phyloP scores from a whole-genome alignment of 768 basidiomycete species.

The Hypholoma sublateritium region DNA sequence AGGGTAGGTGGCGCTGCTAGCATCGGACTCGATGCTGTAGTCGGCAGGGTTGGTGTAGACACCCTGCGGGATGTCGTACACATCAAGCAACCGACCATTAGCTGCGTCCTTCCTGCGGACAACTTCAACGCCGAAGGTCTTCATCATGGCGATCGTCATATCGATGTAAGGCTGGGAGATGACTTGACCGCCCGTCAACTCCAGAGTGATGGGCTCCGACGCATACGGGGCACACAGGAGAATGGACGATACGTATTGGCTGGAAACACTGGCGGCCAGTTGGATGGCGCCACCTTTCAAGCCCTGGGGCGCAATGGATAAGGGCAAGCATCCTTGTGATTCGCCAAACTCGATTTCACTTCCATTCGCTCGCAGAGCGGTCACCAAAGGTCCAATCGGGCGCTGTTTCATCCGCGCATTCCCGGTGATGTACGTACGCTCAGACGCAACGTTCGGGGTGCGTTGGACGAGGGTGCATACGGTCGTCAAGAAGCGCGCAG shows the following conservation, averaged over 20 bases:
- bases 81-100: conserved; percentile 60
- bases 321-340: conserved; percentile 81
- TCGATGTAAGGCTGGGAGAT: conserved; percentile 99
- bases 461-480: conserved; percentile 86
- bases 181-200: conserved; percentile 91
- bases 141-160: conserved; percentile 99
- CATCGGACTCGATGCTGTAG: conserved; percentile 95
- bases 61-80: conserved; percentile 85
- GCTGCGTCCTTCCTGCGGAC: conserved; percentile 61
- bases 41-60: conserved; percentile 73
- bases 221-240: conserved; percentile 97
- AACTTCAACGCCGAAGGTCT: conserved; percentile 82
- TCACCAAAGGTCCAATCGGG: conserved; percentile 93
- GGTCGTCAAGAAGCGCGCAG: conserved; percentile 95
- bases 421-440: conserved; percentile 85
- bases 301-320: conserved; percentile 81
- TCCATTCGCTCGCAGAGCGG: conserved; percentile 82
- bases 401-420: conserved; percentile 99
- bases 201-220: conserved; percentile 74
- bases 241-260: conserved; percentile 97
- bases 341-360: conserved; percentile 78
- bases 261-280: conserved; percentile 92
- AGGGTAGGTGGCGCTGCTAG: conserved; percentile 94
- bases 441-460: conserved; percentile 29
- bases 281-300: conserved; percentile 80